Evolutionary conservation across 2,329 filamentous ascomycete genomes (phyloP), one percentile per base, ranked within the genome.

Genomic region (Neonectria punicea): DNA sequence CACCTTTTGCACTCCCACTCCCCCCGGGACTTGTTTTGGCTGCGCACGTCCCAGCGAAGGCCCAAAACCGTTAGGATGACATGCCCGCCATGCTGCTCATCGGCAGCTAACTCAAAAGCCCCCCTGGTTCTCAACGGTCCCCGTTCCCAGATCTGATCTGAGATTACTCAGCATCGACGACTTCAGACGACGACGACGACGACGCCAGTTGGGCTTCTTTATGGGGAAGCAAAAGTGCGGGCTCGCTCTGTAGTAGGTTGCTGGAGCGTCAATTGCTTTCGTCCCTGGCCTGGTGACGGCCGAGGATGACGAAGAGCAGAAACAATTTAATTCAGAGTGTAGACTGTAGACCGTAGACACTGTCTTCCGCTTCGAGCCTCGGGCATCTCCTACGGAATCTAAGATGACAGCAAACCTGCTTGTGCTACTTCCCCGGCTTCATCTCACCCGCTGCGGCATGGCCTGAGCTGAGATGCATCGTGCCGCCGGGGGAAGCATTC

Each of bases 151-250:
- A 14, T 28, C 25, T n/a, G 11, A 50, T 28, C 25, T n/a, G 11
- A 50, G 61, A 63, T 63, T 58, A 63, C 61, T 63, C 61, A 63
- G 55, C 61, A 59, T 36, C 6, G 49, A 63, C 34, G 61, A 53
- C 55, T 34, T 58, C 16, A 34, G 30, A 28, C 25, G n/a, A 50
- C 47, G 47, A 50, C 47, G 30, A 28, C 25, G n/a, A 50, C 47
- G 47, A 50, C 47, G 20, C n/a, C 4, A 18, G 10, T 20, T 4
- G 49, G 13, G 8, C 28, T n/a, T 18, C 34, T 22, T 34, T 2
- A 28, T 20, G 44, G 10, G 3, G n/a, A 11, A 20, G 18, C 18
- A 43, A 18, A 7, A 8, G 13, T 13, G 39, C 5, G 25, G 25
- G 25, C 39, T 43, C 39, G n/a, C 39, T 18, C n/a, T 20, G n/a